Conservation (phyloP, 257 asterid species). For the Solanum bulbocastanum region DNA sequence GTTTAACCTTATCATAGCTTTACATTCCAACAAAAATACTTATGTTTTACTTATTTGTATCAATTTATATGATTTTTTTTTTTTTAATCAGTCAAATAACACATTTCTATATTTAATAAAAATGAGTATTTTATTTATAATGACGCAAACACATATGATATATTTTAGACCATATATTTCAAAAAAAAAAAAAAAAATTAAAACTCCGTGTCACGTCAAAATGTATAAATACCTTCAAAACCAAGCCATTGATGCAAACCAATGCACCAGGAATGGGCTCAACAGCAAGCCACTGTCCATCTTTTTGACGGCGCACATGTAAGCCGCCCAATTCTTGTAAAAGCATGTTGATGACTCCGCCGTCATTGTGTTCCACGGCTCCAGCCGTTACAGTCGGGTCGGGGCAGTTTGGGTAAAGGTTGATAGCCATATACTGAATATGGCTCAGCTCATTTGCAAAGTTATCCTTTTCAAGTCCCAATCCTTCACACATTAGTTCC, state of each 20-base stretch:
- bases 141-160: too few relatives aligned
- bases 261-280: not conserved
- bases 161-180: too few relatives aligned
- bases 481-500: conserved; percentile 1
- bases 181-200: too few relatives aligned
- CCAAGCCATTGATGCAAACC: not conserved
- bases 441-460: not conserved
- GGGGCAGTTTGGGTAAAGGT: not conserved
- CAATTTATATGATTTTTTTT: too few relatives aligned
- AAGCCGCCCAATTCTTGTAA: not conserved
- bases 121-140: too few relatives aligned
- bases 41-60: too few relatives aligned
- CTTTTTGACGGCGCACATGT: not conserved
- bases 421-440: not conserved
- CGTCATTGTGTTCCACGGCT: not conserved
- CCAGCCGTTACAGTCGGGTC: not conserved
- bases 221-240: not conserved
- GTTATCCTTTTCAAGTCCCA: not conserved
- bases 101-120: too few relatives aligned
- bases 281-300: conserved; percentile 1
- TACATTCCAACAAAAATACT: too few relatives aligned
- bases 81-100: rapidly evolving
- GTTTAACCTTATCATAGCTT: too few relatives aligned
- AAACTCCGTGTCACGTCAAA: too few relatives aligned
- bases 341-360: not conserved